Evolutionary conservation across 306 rosid species (phyloP).

Genomic region (Trifolium pratense): DNA sequence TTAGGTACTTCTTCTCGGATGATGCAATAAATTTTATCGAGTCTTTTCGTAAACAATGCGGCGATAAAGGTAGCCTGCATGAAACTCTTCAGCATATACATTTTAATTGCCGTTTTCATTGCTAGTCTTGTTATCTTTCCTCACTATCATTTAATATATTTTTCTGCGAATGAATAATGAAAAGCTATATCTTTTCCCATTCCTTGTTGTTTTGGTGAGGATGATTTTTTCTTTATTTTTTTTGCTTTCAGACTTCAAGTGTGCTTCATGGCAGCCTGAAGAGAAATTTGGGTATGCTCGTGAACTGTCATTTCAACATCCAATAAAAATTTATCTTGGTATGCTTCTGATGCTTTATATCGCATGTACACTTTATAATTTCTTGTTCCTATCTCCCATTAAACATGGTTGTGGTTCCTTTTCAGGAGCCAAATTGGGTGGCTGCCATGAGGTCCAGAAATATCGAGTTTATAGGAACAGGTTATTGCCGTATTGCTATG

Average conservation of each 20-base stretch:
- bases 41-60: constrained; percentile 74
- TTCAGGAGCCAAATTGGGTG: constrained; percentile 85
- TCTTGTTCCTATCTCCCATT: constrained; percentile 7
- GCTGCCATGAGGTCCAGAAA: constrained; percentile 86
- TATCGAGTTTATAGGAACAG: constrained; percentile 74
- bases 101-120: constrained; percentile 35
- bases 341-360: constrained; percentile 42
- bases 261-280: constrained; percentile 71
- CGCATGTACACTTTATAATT: constrained; percentile 13
- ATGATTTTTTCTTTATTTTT: constrained; percentile 12
- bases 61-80: constrained; percentile 80
- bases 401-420: constrained; percentile 38
- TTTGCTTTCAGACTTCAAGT: constrained; percentile 65
- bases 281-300: constrained; percentile 80
- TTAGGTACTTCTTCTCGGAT: constrained; percentile 76
- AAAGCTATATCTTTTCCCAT: constrained; percentile 20
- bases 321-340: constrained; percentile 95
- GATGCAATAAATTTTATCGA: constrained; percentile 61
- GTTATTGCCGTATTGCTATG: constrained; percentile 51
- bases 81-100: constrained; percentile 26
- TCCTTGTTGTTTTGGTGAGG: constrained; percentile 17
- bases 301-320: constrained; percentile 86
- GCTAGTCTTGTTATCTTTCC: constrained; percentile 13
- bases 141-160: constrained; percentile 29
- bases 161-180: constrained; percentile 30